These are phyloP conservation scores for Medicago ruthenica DNA, from an alignment of 306 rosid species.

Conservation along the genomic window DNA sequence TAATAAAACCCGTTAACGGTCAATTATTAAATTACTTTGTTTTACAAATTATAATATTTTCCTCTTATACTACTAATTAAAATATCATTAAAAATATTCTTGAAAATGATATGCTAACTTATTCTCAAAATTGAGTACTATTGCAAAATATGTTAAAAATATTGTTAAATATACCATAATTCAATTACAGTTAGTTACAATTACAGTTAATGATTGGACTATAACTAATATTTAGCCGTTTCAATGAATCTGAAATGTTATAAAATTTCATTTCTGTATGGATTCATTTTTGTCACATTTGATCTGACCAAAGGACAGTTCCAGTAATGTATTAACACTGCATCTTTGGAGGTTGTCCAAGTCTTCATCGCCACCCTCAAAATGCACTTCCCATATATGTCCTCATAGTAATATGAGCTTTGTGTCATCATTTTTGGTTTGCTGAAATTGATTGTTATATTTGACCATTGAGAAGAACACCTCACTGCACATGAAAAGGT, in stretches of 20 bases:
- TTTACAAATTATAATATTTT: not conserved
- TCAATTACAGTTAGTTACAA: not conserved
- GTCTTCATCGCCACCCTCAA: conserved; percentile 15
- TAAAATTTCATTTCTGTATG: not conserved
- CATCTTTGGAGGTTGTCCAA: not conserved
- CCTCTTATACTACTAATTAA: not conserved
- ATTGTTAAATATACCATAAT: not conserved
- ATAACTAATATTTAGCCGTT: not conserved
- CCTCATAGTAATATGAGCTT: not conserved
- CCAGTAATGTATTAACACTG: not conserved
- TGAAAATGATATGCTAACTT: not conserved
- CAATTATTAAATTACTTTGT: not conserved
- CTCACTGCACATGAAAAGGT: conserved; percentile 60
- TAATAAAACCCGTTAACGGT: not conserved
- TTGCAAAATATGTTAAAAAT: not conserved
- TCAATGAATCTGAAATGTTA: not conserved
- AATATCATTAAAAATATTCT: not conserved
- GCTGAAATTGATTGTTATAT: conserved; percentile 13
- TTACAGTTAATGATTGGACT: conserved; percentile 6
- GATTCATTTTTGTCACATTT: conserved; percentile 20
- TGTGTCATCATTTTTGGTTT: conserved; percentile 17
- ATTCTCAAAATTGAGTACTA: not conserved
- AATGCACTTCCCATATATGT: not conserved
- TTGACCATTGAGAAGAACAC: conserved; percentile 21
- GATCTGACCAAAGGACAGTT: not conserved